Evolutionary conservation across 2,329 filamentous ascomycete genomes (phyloP).

Genomic region (Emergomyces pasteurianus): DNA sequence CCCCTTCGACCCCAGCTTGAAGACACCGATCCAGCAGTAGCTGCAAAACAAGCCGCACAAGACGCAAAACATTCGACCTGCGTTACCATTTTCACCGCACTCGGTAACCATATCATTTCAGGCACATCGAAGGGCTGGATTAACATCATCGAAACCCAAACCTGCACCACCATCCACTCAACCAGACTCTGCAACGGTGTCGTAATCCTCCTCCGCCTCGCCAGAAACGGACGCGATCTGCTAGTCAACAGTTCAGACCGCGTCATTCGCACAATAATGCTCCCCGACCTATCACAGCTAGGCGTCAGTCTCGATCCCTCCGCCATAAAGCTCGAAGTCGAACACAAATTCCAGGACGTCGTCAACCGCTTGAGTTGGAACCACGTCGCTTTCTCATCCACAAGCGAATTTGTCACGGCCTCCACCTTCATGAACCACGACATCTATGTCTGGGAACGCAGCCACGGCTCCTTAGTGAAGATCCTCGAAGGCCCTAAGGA

Average conservation of each 20-base stretch:
- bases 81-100: slow-evolving; percentile 74
- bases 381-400: slow-evolving; percentile 87
- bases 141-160: slow-evolving; percentile 81
- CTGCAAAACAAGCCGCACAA: slow-evolving; percentile 78
- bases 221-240: slow-evolving; percentile 70
- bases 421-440: slow-evolving; percentile 98
- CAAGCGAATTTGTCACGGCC: slow-evolving; percentile 89
- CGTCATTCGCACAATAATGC: slow-evolving; percentile 81
- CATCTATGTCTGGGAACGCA: slow-evolving; percentile 95
- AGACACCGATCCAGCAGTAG: slow-evolving; percentile 43
- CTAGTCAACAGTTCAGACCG: slow-evolving; percentile 90
- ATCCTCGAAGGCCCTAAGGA: slow-evolving; percentile 96
- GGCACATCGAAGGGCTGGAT: slow-evolving; percentile 94
- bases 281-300: slow-evolving; percentile 59
- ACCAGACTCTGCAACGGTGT: slow-evolving; percentile 78
- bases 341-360: slow-evolving; percentile 97
- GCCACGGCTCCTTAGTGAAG: slow-evolving; percentile 84
- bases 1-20: slow-evolving; percentile 65
- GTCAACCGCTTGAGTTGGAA: slow-evolving; percentile 96
- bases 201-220: slow-evolving; percentile 76
- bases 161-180: slow-evolving; percentile 74
- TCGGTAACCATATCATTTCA: slow-evolving; percentile 77
- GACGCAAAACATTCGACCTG: slow-evolving; percentile 94
- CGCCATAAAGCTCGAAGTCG: slow-evolving; percentile 77
- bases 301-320: slow-evolving; percentile 58